These are phyloP conservation scores for Neonectria magnoliae DNA, from an alignment of 2,329 filamentous ascomycete genomes.

Conservation along the genomic window DNA sequence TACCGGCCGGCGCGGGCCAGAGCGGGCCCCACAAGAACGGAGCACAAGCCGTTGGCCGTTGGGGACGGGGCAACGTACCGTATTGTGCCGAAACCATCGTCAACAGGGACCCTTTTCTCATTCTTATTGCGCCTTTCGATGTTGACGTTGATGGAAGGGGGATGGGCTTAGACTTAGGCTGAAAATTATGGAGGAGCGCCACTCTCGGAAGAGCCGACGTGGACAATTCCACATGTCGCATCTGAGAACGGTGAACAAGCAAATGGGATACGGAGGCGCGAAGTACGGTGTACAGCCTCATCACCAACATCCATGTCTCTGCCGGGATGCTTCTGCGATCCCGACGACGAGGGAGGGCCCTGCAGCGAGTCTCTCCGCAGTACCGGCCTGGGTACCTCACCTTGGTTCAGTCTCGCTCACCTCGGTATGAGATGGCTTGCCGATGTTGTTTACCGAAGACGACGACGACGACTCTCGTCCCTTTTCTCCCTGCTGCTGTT, in stretches of 20 bases:
- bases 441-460: slow-evolving; percentile 1
- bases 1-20: slow-evolving; percentile 31
- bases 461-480: background rate
- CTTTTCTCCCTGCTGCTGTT: background rate
- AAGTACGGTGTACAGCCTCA: background rate
- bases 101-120: background rate
- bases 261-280: background rate
- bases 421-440: slow-evolving; percentile 10
- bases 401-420: slow-evolving; percentile 13
- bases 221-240: slow-evolving; percentile 7
- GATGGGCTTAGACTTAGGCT: background rate
- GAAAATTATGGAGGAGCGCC: slow-evolving; percentile 8
- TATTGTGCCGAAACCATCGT: background rate
- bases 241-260: background rate
- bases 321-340: slow-evolving; percentile 7
- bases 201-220: slow-evolving; percentile 6
- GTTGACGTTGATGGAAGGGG: slow-evolving; percentile 10
- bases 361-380: slow-evolving; percentile 19
- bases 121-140: background rate
- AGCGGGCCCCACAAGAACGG: slow-evolving; percentile 26
- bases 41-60: slow-evolving; percentile 31
- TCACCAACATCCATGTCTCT: slow-evolving; percentile 4
- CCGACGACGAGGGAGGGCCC: background rate
- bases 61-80: background rate
- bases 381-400: slow-evolving; percentile 21